Evolutionary conservation across 2,329 filamentous ascomycete genomes (phyloP), one percentile per base, ranked within the genome.

Genomic region (Parastagonospora avenae): DNA sequence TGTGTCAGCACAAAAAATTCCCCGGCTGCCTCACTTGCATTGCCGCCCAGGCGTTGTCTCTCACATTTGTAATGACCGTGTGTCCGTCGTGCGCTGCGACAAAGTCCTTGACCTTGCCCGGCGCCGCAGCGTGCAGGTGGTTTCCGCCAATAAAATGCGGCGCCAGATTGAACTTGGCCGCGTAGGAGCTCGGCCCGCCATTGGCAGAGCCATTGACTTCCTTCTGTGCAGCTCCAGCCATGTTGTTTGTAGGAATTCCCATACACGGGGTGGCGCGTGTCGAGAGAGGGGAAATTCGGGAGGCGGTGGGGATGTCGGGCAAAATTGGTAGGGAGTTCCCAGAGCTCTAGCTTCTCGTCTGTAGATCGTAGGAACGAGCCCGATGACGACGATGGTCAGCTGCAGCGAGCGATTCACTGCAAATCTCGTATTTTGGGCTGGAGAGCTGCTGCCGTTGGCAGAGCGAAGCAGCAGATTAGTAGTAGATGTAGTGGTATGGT

Each of bases 111-210:
- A 99, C 91, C 70, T 87, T 89, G 74, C 92, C 89, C 32, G 92
- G 84, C 38, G 89, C 79, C 43, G 94, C 94, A 72, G 89, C 89
- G 59, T 86, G 86, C 59, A 99, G 79, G 72, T 87, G 85, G 80
- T 96, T 97, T 60, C 94, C 93, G 68, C 94, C 94, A 75, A 97
- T 96, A 79, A 97, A 99, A 81, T 99, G 94, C 77, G 91, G 83
- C 57, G 92, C 86, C 57, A 99, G 77, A 62, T 90, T 87, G 80
- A 91, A 86, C 79, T 89, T 91, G 64, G 91, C 87, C 60, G 91
- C 85, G 73, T 90, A 92, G 48, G 88, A 86, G 70, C 82, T 83
- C 49, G 77, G 75, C 45, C 77, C 73, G 70, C 82, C 83, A 67
- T 85, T 85, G 59, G 75, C 67, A 63, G 72, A 60, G 66, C 74